Conservation (phyloP, 2,329 filamentous ascomycete species). For the Aschersonia sp. region DNA sequence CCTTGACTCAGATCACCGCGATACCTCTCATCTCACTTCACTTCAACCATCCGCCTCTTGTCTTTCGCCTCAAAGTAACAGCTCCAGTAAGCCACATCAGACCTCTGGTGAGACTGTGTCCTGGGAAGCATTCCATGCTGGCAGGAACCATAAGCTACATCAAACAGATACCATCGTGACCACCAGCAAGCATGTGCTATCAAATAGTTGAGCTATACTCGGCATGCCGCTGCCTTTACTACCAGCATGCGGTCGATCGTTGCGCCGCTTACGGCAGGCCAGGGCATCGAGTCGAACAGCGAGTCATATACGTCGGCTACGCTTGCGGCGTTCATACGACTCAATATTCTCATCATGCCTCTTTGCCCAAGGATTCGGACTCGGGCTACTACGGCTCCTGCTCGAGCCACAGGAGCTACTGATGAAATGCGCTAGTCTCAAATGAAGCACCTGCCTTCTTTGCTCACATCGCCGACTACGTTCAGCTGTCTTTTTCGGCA, state of each 20-base stretch:
- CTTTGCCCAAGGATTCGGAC: slow-evolving; percentile 32
- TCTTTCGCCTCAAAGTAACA: too few species aligned
- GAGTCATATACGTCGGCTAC: slow-evolving; percentile 71
- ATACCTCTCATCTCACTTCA: too few species aligned
- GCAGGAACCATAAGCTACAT: neutral
- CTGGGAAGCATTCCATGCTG: neutral
- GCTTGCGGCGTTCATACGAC: slow-evolving; percentile 37
- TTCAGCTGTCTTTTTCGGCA: too few species aligned
- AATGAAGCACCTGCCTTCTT: too few species aligned
- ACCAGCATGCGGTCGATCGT: slow-evolving; percentile 72
- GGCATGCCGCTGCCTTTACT: slow-evolving; percentile 77
- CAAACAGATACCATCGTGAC: neutral
- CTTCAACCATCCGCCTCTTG: too few species aligned
- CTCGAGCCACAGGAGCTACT: slow-evolving; percentile 17
- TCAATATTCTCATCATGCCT: slow-evolving; percentile 22
- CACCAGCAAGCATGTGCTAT: slow-evolving; percentile 53
- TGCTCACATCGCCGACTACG: too few species aligned
- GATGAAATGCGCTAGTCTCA: too few species aligned
- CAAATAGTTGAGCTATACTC: slow-evolving; percentile 77
- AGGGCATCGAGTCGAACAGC: slow-evolving; percentile 57
- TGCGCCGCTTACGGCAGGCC: slow-evolving; percentile 62
- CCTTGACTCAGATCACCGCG: too few species aligned
- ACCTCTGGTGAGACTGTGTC: too few species aligned
- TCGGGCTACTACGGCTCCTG: slow-evolving; percentile 38
- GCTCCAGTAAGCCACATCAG: too few species aligned